Conservation (phyloP, 495 filamentous ascomycete species). For the Penicillium crystallinum region DNA sequence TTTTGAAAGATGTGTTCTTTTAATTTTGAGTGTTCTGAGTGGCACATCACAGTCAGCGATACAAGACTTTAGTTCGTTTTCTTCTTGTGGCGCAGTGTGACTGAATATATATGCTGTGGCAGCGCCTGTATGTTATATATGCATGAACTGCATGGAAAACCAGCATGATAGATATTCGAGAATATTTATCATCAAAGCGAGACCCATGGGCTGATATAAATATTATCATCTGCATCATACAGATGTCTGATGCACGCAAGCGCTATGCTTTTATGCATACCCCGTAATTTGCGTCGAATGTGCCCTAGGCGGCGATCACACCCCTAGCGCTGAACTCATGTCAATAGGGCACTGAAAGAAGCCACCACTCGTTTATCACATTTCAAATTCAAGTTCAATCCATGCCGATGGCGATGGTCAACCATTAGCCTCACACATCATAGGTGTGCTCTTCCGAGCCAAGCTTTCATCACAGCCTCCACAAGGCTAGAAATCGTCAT, state of each 20-base stretch:
- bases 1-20: too few species aligned
- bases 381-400: not conserved
- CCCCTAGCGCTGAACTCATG: not conserved
- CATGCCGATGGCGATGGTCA: too few species aligned
- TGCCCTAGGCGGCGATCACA: not conserved
- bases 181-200: too few species aligned
- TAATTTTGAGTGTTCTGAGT: slow-evolving; percentile 20
- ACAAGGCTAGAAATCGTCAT: not conserved
- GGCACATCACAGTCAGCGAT: slow-evolving; percentile 13
- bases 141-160: too few species aligned
- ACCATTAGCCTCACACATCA: not conserved
- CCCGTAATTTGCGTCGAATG: not conserved
- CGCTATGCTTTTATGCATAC: not conserved
- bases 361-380: not conserved
- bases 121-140: too few species aligned
- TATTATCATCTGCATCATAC: too few species aligned
- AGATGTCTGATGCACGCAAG: not conserved
- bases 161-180: too few species aligned
- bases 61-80: too few species aligned
- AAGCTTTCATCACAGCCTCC: slow-evolving; percentile 6
- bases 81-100: too few species aligned
- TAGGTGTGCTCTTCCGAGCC: not conserved
- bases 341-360: not conserved
- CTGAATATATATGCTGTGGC: too few species aligned
- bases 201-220: too few species aligned